Conservation (phyloP, 768 basidiomycete species). For the Russula sp. region DNA sequence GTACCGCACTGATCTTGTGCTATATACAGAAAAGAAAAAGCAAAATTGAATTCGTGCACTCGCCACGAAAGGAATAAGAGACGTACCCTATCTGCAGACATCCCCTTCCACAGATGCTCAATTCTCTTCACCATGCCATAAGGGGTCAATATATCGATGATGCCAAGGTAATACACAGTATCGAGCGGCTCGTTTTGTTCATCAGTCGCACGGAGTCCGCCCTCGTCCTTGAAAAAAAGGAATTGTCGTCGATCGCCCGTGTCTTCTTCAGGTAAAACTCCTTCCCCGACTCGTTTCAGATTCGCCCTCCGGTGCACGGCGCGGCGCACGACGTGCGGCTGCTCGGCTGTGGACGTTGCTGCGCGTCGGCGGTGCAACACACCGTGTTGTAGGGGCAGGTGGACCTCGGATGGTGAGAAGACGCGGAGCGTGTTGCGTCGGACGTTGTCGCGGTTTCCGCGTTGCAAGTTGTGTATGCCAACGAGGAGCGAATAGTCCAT, state of each 20-base stretch:
- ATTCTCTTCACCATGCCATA: slow-evolving; percentile 72
- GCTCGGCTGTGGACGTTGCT: slow-evolving; percentile 49
- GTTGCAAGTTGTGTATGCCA: slow-evolving; percentile 86
- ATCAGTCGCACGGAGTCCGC: slow-evolving; percentile 86
- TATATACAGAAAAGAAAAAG: slow-evolving; percentile 35
- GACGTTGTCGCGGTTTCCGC: slow-evolving; percentile 91
- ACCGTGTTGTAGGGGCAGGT: slow-evolving; percentile 57
- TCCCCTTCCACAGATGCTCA: slow-evolving; percentile 91
- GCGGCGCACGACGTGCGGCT: slow-evolving; percentile 80
- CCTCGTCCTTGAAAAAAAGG: slow-evolving; percentile 96
- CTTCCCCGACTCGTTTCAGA: slow-evolving; percentile 35
- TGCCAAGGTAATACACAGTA: slow-evolving; percentile 88
- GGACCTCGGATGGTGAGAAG: slow-evolving; percentile 68
- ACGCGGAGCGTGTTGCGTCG: slow-evolving; percentile 88
- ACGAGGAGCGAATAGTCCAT: slow-evolving; percentile 98
- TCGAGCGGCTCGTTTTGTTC: slow-evolving; percentile 72
- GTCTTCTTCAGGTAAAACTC: slow-evolving; percentile 62
- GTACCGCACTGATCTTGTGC: slow-evolving; percentile 95
- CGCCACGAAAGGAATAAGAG: background rate
- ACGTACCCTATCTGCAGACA: slow-evolving; percentile 83
- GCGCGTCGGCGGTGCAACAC: slow-evolving; percentile 8
- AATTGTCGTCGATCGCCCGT: slow-evolving; percentile 68
- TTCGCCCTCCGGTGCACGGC: slow-evolving; percentile 70
- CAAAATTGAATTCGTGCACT: background rate
- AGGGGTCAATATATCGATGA: slow-evolving; percentile 96